Evolutionary conservation across 225 moss, liverwort and hornwort genomes (phyloP), one percentile per base, ranked within the genome.

Genomic region (Antitrichia curtipendula): DNA sequence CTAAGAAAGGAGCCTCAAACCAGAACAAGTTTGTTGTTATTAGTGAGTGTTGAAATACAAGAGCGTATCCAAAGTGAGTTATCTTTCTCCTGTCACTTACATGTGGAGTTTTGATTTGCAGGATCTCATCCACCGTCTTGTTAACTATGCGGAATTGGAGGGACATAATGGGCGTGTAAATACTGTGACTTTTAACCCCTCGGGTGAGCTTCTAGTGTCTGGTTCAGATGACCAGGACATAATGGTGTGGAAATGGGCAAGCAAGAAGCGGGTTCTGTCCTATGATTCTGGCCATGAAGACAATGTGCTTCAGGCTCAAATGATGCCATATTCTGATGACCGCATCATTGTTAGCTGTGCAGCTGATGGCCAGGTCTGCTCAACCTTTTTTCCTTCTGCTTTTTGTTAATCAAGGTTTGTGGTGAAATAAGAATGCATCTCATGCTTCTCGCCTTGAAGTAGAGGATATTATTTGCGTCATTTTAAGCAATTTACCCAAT

Each of bases 211-310:
- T 29, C 85, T 98, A 82, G 94, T 96, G 25, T 98, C 98, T 43
- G 96, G 96, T 78, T 98, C 98, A 56, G 96, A 98, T 89, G 98
- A 96, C 73, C 96, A 90, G 86, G 93, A 95, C 45, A 96, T 98
- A 34, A 94, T 94, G 54, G 84, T 96, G 76, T 98, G 98, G 96
- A 96, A 98, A 63, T 98, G 96, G 98, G 96, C 90, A 56, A 92
- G 96, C 77, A 96, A 95, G 83, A 87, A 84, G 58, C 88, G 92
- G 72, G 92, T 89, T 84, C 88, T 96, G 7, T 94, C 91, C 19
- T 98, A 96, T 70, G 76, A 64, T 87, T 96, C 96, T 36, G 96
- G 96, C 14, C 98, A 96, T 76, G 90, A 94, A 79, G 77, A 45
- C 61, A 92, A 92, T 40, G 92, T 94, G 58, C 87, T 92, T 62